Conservation (phyloP, 2,329 filamentous ascomycete genomes). For the Microsporum canis region DNA sequence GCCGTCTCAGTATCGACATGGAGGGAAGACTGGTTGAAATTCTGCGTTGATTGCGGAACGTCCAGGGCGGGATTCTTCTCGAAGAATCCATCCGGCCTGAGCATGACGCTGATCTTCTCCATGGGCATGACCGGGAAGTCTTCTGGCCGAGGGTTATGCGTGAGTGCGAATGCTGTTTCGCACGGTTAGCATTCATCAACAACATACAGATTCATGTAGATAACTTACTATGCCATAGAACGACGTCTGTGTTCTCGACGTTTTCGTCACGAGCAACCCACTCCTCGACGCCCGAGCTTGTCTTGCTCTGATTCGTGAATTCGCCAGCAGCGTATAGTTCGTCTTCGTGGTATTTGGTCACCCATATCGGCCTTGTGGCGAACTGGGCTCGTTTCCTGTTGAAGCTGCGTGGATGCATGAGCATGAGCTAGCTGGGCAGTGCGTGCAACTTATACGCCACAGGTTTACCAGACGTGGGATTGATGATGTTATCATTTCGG, state of each 20-base stretch:
- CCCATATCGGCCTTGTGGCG: conserved; percentile 45
- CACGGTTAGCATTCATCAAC: conserved; percentile 1
- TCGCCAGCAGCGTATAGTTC: conserved; percentile 45
- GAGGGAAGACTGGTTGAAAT: conserved; percentile 33
- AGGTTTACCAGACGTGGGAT: conserved; percentile 44
- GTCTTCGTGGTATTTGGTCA: conserved; percentile 43
- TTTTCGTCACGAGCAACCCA: conserved; percentile 40
- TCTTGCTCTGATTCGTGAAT: conserved; percentile 47
- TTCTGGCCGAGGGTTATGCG: conserved; percentile 53
- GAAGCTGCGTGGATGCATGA: conserved; percentile 40
- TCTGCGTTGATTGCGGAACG: conserved; percentile 33
- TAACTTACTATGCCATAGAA: conserved; percentile 31
- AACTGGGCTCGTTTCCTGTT: conserved; percentile 44
- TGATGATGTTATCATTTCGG: conserved; percentile 41
- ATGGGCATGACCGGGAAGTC: conserved; percentile 60
- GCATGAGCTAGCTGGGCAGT: conserved; percentile 47
- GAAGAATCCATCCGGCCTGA: conserved; percentile 44
- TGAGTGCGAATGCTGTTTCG: conserved; percentile 41
- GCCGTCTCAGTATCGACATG: conserved; percentile 17
- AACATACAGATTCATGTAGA: conserved; percentile 23
- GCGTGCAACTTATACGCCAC: conserved; percentile 47
- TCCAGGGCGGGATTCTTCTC: conserved; percentile 42
- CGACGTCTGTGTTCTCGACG: conserved; percentile 37
- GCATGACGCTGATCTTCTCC: conserved; percentile 41
- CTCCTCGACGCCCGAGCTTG: conserved; percentile 43